Evolutionary conservation across 257 asterid genomes (phyloP).

Genomic region (Cruciata laevipes): DNA sequence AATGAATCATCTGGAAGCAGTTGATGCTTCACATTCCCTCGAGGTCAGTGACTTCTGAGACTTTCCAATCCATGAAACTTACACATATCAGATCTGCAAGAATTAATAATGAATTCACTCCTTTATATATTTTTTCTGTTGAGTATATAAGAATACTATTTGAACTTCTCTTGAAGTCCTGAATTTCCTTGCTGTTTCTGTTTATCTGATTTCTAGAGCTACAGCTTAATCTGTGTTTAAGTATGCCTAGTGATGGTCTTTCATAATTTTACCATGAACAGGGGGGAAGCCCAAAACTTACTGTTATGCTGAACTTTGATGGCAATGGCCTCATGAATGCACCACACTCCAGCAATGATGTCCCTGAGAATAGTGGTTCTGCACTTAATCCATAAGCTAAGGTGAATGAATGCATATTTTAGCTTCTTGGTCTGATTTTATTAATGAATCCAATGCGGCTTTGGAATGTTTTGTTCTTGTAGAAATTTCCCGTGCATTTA

Average conservation of each 20-base stretch:
- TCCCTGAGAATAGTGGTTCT: slow-evolving; percentile 30
- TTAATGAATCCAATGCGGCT: background rate
- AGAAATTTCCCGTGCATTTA: background rate
- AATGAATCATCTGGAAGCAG: slow-evolving; percentile 32
- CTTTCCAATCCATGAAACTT: slow-evolving; percentile 7
- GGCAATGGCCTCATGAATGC: slow-evolving; percentile 27
- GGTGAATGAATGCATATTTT: slow-evolving; percentile 28
- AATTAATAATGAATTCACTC: background rate
- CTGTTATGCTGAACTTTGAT: slow-evolving; percentile 25
- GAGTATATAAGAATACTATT: background rate
- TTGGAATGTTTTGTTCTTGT: background rate
- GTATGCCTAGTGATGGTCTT: slow-evolving; percentile 10
- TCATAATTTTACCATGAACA: slow-evolving; percentile 23
- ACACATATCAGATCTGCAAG: background rate
- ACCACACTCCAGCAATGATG: slow-evolving; percentile 21
- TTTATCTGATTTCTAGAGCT: too few species aligned
- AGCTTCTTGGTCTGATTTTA: background rate
- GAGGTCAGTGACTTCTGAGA: slow-evolving; percentile 37
- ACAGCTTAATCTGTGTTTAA: background rate
- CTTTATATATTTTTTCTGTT: background rate
- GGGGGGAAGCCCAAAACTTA: slow-evolving; percentile 33
- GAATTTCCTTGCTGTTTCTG: slow-evolving; percentile 1
- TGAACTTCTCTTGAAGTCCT: background rate
- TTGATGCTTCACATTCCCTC: slow-evolving; percentile 30
- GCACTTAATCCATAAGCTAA: slow-evolving; percentile 26